A percentile compares a stretch with the other conserved stretches of the same genome.
These are phyloP conservation scores for Pyrus hybrid DNA, from an alignment of 331 rosid species.

Conservation along the genomic window DNA sequence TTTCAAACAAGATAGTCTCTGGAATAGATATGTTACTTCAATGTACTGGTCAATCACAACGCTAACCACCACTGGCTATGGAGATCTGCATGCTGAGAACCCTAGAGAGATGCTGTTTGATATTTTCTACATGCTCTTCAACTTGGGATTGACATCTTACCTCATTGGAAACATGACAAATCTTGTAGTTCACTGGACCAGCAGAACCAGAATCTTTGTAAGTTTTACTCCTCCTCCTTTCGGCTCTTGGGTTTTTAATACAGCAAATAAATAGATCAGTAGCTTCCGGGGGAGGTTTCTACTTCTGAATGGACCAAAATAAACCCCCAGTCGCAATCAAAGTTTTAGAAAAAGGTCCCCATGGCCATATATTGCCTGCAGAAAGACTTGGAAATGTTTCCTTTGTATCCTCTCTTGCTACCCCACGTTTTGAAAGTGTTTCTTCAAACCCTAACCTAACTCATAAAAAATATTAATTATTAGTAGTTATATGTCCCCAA, in stretches of 20 bases:
- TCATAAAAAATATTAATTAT: neutral
- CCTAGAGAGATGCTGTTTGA: constrained; percentile 61
- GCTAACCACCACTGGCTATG: constrained; percentile 81
- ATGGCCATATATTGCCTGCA: neutral
- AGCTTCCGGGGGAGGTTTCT: neutral
- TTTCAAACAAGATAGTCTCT: constrained; percentile 51
- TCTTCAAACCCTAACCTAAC: constrained; percentile 10
- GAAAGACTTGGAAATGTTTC: neutral
- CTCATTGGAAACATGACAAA: constrained; percentile 91
- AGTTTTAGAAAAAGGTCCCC: constrained; percentile 14
- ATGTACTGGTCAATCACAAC: constrained; percentile 85
- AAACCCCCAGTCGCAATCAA: constrained; percentile 18
- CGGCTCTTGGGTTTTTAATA: neutral
- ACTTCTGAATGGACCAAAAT: neutral
- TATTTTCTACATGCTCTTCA: constrained; percentile 59
- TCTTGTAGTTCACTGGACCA: constrained; percentile 83
- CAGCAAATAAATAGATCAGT: neutral
- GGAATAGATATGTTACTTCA: constrained; percentile 63
- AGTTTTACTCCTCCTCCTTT: constrained; percentile 12
- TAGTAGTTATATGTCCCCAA: neutral
- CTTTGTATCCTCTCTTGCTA: constrained; percentile 8
- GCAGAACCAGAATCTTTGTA: constrained; percentile 82
- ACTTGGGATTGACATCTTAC: constrained; percentile 73
- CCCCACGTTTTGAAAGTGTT: constrained; percentile 18
- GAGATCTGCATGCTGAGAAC: constrained; percentile 79